Base-by-base conservation (phyloP, 2,329 filamentous ascomycete genomes). In the Dothistroma septosporum region DNA sequence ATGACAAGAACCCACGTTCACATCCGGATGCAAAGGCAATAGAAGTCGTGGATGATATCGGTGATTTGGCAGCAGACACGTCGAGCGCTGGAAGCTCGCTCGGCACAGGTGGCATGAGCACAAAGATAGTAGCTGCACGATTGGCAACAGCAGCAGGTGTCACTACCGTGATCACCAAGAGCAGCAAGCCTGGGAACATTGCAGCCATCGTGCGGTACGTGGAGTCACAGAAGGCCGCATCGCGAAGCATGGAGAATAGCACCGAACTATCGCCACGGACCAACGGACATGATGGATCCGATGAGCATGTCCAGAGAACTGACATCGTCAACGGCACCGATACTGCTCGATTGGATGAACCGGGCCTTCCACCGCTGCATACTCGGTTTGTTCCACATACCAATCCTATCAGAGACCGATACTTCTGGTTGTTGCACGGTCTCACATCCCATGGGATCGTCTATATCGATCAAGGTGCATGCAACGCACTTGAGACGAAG, bases 371-470 rank as follows among this genome's bases (percentile, higher is more conserved):
- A 11, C 85, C 92, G 1, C 79, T 96, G 4, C 94, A 99, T 76
- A 99, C 94, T 2, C 88, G 94, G 60, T 99, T 99, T 80, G 82
- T 96, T 12, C 91, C 92, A 0, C 91, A 91, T 10, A 80, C 84
- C 0, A 86, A 90, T 28, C 92, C 93, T 0, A 94, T 97, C 61
- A 87, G 91, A 59, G 94, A 97, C 74, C 88, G 93, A 63, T 92
- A 94, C 73, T 97, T 99, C 82, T 99, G 94, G 94, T 87, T 99
- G 53, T 83, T 97, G 0, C 91, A 99, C 76, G 94, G 93, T 10
- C 85, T 97, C 11, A 87, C 88, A 24, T 91, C 94, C 0, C 92
- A 96, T 70, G 94, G 94, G 14, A 96, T 89, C 1, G 74, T 99
- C 28, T 97, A 91, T 77, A 95, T 99, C 69, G 94, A 99, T 78